A percentile compares a stretch with the other conserved stretches of the same genome.
Evolutionary conservation across 495 filamentous ascomycete species (phyloP).

Genomic region (Friedmanniomyces endolithicus): DNA sequence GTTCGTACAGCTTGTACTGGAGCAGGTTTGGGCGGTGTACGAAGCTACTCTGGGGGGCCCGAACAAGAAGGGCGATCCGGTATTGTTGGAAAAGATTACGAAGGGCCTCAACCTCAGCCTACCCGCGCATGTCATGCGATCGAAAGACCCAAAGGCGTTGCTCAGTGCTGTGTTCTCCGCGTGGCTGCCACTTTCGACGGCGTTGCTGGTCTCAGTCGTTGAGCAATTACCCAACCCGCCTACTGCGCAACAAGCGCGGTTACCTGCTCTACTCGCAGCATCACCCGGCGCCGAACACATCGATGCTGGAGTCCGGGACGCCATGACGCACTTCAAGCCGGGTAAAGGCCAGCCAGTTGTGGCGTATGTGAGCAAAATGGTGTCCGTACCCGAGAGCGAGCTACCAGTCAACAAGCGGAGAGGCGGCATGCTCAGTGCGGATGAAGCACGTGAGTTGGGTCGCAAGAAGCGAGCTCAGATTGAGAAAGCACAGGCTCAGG

Average conservation of each 20-base stretch:
- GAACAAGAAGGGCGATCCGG: constrained; percentile 71
- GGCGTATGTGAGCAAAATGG: constrained; percentile 97
- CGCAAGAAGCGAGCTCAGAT: constrained; percentile 83
- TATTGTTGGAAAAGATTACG: constrained; percentile 82
- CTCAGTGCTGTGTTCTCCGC: constrained; percentile 74
- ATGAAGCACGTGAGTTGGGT: constrained; percentile 77
- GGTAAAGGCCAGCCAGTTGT: constrained; percentile 62
- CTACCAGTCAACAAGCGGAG: constrained; percentile 67
- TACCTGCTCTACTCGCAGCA: constrained; percentile 65
- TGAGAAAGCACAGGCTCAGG: constrained; percentile 56
- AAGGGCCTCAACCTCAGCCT: constrained; percentile 78
- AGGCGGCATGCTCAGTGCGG: constrained; percentile 59
- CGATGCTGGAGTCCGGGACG: constrained; percentile 52
- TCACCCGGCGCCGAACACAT: constrained; percentile 67
- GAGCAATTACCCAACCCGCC: constrained; percentile 84
- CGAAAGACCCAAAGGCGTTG: constrained; percentile 68
- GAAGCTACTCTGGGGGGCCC: constrained; percentile 73
- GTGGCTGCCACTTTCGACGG: constrained; percentile 91
- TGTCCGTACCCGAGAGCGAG: constrained; percentile 84
- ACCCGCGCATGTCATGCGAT: constrained; percentile 70
- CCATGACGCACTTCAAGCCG: constrained; percentile 70
- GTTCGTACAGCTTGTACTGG: constrained; percentile 94
- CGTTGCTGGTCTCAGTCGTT: constrained; percentile 79
- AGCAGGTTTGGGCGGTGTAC: constrained; percentile 96
- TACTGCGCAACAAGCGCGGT: constrained; percentile 65